Evolutionary conservation across 345 rosid genomes (phyloP).

Genomic region (Arabidopsis suecica): DNA sequence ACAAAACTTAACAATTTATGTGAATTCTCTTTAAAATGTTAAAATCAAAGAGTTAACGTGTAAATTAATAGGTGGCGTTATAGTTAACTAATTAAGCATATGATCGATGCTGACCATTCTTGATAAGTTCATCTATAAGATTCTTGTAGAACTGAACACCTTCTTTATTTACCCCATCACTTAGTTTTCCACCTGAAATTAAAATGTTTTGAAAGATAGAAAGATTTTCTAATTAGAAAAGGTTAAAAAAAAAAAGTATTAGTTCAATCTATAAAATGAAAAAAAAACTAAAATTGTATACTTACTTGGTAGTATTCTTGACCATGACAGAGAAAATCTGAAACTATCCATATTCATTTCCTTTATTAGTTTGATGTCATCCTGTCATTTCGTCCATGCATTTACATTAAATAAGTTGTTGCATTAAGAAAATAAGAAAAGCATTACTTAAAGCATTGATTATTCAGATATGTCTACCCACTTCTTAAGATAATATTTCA

Average conservation of each 20-base stretch:
- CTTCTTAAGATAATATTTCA: neutral
- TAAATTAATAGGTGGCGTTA: no score
- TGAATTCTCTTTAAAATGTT: no score
- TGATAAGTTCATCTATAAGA: constrained; percentile 50
- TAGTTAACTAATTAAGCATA: neutral
- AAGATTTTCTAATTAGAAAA: no score
- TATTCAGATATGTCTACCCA: neutral
- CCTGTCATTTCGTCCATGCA: constrained; percentile 38
- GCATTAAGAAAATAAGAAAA: neutral
- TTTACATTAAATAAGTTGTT: neutral
- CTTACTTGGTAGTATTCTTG: constrained; percentile 53
- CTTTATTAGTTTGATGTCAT: constrained; percentile 48
- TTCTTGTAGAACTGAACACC: constrained; percentile 53
- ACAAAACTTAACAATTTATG: no score
- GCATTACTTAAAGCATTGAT: neutral
- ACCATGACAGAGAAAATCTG: constrained; percentile 56
- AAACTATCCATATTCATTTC: constrained; percentile 47
- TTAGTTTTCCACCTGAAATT: constrained; percentile 47
- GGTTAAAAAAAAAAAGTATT: neutral
- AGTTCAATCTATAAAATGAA: neutral
- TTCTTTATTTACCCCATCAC: constrained; percentile 47
- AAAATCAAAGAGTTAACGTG: no score
- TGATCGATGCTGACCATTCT: constrained; percentile 30
- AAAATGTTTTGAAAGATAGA: no score
- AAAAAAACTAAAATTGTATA: neutral